Evolutionary conservation across 169 alveolate species (phyloP).

Genomic region (Plasmodium inui): DNA sequence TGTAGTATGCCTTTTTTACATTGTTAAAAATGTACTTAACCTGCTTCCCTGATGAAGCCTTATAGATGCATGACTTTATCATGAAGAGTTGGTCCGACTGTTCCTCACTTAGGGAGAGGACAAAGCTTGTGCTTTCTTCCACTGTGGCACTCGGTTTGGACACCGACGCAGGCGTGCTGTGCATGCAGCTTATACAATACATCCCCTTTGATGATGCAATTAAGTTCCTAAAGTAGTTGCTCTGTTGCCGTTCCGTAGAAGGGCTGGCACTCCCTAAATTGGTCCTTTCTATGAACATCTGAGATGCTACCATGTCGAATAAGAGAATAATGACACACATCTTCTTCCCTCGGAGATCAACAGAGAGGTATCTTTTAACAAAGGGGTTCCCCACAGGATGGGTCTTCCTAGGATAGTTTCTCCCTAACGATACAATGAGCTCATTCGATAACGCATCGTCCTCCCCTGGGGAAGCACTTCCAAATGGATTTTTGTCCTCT

Average conservation of each 20-base stretch:
- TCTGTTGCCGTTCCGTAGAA: neutral
- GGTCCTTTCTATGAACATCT: constrained; percentile 9
- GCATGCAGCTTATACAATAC: neutral
- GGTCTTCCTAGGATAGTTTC: neutral
- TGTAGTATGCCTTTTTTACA: neutral
- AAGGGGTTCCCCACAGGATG: neutral
- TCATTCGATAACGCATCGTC: neutral
- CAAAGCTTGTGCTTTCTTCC: neutral
- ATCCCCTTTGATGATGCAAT: neutral
- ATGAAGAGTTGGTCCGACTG: constrained; percentile 4
- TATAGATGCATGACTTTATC: neutral
- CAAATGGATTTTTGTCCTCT: no score
- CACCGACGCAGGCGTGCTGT: neutral
- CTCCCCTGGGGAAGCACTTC: neutral
- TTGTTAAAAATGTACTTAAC: neutral
- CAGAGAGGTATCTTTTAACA: constrained; percentile 24
- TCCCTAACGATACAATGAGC: constrained; percentile 4
- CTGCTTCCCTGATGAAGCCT: neutral
- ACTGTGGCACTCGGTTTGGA: neutral
- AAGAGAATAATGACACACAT: constrained; percentile 1
- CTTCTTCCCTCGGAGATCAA: constrained; percentile 8
- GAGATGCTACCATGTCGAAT: neutral
- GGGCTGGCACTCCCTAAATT: neutral
- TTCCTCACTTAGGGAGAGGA: constrained; percentile 11
- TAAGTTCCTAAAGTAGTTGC: neutral